These are phyloP conservation scores for Mikania micrantha DNA, from an alignment of 129 eudicot genomes.

Conservation along the genomic window DNA sequence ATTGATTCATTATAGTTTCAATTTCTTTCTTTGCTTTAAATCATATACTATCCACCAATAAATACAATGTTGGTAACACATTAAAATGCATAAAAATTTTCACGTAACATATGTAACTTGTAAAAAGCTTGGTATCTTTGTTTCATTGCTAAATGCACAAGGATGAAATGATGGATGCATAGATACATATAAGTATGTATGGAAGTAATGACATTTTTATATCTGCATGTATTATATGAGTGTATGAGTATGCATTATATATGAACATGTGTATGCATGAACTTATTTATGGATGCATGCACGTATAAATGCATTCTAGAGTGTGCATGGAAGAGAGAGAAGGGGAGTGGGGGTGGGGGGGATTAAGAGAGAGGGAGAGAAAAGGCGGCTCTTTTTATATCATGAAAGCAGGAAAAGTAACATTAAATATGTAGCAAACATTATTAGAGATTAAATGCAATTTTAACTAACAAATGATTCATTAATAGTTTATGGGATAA, in stretches of 20 bases:
- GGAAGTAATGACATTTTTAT: background rate
- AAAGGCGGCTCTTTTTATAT: background rate
- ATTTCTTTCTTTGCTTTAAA: background rate
- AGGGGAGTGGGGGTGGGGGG: no score
- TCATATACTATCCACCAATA: slow-evolving; percentile 6
- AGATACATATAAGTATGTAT: slow-evolving; percentile 6
- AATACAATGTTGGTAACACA: background rate
- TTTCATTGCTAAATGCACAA: background rate
- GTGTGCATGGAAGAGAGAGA: background rate
- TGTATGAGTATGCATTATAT: background rate
- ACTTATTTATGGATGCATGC: background rate
- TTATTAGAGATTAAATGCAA: background rate
- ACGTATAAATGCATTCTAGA: background rate
- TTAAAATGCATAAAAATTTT: background rate
- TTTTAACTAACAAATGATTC: background rate
- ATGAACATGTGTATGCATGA: no score
- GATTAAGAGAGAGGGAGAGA: background rate
- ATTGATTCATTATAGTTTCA: background rate
- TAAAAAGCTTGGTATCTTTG: background rate
- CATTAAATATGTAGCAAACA: background rate
- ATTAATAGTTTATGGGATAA: background rate
- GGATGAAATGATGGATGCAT: background rate
- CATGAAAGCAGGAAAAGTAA: background rate
- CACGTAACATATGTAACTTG: background rate
- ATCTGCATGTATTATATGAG: background rate